phyloP scores from a whole-genome alignment of 345 rosid species.

The Eutrema heterophyllum region DNA sequence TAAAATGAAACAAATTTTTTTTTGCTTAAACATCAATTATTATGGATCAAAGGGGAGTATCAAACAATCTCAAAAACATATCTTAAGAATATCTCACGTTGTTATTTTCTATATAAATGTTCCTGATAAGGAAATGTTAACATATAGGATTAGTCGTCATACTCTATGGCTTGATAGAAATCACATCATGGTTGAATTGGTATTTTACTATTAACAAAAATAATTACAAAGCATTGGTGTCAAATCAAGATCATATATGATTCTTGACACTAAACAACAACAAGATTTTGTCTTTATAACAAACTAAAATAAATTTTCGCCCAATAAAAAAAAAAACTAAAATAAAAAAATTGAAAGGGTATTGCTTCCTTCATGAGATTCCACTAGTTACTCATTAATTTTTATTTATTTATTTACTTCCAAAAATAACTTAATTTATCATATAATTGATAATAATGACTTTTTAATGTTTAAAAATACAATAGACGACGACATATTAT shows the following conservation, averaged over 20 bases:
- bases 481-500: background rate
- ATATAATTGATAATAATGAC: background rate
- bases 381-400: constrained; percentile 9
- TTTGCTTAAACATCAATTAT: no score
- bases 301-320: background rate
- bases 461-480: background rate
- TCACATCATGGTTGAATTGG: constrained; percentile 8
- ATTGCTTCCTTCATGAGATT: constrained; percentile 9
- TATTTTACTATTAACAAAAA: background rate
- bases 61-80: background rate
- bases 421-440: background rate
- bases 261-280: constrained; percentile 19
- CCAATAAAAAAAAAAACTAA: background rate
- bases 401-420: background rate
- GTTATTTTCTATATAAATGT: background rate
- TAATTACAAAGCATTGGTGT: constrained; percentile 9
- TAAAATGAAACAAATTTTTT: no score
- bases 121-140: background rate
- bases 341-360: background rate
- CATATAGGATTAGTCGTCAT: background rate
- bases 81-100: background rate
- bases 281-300: constrained; percentile 19
- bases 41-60: no score
- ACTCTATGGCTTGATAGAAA: background rate
- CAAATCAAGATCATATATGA: constrained; percentile 21